Percentiles rank a stretch among this genome's conserved stretches.
Evolutionary conservation across 2,329 filamentous ascomycete species (phyloP).

Genomic region (Incumbomyces lentus): DNA sequence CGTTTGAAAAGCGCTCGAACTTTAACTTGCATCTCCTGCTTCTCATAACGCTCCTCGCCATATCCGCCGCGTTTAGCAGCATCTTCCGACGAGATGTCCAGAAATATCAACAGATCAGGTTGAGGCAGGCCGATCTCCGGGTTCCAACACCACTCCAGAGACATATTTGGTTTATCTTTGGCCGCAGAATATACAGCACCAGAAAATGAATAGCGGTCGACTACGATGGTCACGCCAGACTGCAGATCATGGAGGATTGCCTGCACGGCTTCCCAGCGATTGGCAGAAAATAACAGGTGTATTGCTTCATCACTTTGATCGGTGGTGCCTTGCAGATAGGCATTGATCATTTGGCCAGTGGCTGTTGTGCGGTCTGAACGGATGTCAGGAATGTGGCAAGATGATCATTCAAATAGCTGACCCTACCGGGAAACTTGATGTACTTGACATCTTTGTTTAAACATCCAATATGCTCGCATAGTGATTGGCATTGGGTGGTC

Average conservation of each 20-base stretch:
- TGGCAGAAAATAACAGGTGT: constrained; percentile 81
- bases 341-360: constrained; percentile 78
- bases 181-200: constrained; percentile 89
- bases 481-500: constrained; percentile 71
- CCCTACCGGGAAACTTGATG: constrained; percentile 56
- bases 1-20: constrained; percentile 64
- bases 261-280: constrained; percentile 64
- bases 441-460: constrained; percentile 45
- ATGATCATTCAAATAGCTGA: not conserved
- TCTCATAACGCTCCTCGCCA: constrained; percentile 83
- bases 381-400: not conserved
- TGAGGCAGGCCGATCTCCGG: constrained; percentile 79
- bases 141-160: constrained; percentile 67
- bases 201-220: constrained; percentile 91
- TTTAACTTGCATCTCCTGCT: constrained; percentile 65
- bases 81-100: constrained; percentile 65
- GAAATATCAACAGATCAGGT: constrained; percentile 78
- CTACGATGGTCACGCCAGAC: constrained; percentile 63
- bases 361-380: constrained; percentile 64
- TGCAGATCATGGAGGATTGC: constrained; percentile 41
- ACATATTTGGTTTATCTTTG: constrained; percentile 62
- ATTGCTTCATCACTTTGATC: constrained; percentile 80
- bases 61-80: constrained; percentile 73
- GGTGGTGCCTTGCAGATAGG: constrained; percentile 61
- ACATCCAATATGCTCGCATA: constrained; percentile 46